phyloP scores from a whole-genome alignment of 768 basidiomycete genomes.

The Boletus rubropictus region DNA sequence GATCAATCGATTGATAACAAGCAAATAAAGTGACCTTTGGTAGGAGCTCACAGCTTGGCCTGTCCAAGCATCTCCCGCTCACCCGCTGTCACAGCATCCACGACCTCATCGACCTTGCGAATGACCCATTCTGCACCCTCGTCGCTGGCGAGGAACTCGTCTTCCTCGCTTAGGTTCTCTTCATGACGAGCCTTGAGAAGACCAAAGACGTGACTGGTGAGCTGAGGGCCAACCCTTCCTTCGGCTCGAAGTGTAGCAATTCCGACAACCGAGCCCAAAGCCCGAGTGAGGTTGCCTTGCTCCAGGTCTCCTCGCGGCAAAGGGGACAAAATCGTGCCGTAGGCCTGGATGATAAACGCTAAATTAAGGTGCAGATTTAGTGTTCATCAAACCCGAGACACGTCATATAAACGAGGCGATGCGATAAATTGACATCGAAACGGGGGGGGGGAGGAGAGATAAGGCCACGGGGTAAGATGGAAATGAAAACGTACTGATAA shows the following conservation, averaged over 20 bases:
- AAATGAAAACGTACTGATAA: conserved; percentile 66
- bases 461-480: conserved; percentile 31
- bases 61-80: conserved; percentile 37
- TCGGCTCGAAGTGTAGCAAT: conserved; percentile 83
- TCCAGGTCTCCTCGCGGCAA: conserved; percentile 60
- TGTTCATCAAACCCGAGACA: conserved; percentile 30
- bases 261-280: conserved; percentile 78
- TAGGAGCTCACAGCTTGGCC: conserved; percentile 53
- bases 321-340: conserved; percentile 74
- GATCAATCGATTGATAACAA: conserved; percentile 31
- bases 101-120: conserved; percentile 73
- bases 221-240: conserved; percentile 77
- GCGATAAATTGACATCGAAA: conserved; percentile 25
- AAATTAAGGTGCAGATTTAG: conserved; percentile 23
- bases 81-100: conserved; percentile 61
- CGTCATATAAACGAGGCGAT: conserved; percentile 29
- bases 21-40: conserved; percentile 20
- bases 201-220: conserved; percentile 85
- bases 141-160: conserved; percentile 76
- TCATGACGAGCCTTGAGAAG: conserved; percentile 75
- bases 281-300: conserved; percentile 82
- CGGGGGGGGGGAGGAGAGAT: conserved; percentile 19
- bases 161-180: conserved; percentile 58
- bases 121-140: conserved; percentile 89
- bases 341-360: conserved; percentile 86